Evolutionary conservation across 1,284 basidiomycete genomes (phyloP), one percentile per base, ranked within the genome.

Genomic region (Mycena sp.): DNA sequence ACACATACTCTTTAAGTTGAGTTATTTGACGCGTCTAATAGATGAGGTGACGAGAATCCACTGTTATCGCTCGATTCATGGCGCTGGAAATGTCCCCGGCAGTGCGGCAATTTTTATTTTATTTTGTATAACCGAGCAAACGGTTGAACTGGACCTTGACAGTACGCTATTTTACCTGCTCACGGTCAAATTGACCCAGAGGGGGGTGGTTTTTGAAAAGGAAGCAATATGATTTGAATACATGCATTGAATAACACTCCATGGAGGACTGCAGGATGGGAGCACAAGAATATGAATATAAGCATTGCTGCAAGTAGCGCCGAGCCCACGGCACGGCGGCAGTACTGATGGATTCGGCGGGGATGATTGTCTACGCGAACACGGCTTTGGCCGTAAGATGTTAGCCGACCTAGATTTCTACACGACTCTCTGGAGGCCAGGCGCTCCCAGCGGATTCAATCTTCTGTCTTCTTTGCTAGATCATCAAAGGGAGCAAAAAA

Each of bases 241-340:
- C n/a, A 46, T 46, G 45, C 26, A 29, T 46, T n/a, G 28, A 46
- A n/a, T 29, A 46, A 46, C 3, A 46, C 28, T 25, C 3, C 16
- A 23, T 46, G 30, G 28, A 28, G 41, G 25, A 29, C 12, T 29
- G 16, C 2, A 46, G 26, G 26, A 46, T 25, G 43, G 45, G n/a
- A n/a, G n/a, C n/a, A n/a, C n/a, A n/a, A n/a, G n/a, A n/a, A n/a
- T n/a, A n/a, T n/a, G n/a, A n/a, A n/a, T n/a, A n/a, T n/a, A n/a
- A n/a, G n/a, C n/a, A n/a, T n/a, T n/a, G n/a, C n/a, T n/a, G n/a
- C n/a, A n/a, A n/a, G n/a, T n/a, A n/a, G n/a, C 26, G 45, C 45
- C 45, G 45, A 46, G 45, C 45, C 26, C 45, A 46, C 45, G 45
- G 45, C 45, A 46, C 44, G 44, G 26, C 44, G 44, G 44, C 44